A percentile compares a stretch with the other conserved stretches of the same genome.
phyloP scores from a whole-genome alignment of 768 basidiomycete species.

The Rhizopogon sp. region DNA sequence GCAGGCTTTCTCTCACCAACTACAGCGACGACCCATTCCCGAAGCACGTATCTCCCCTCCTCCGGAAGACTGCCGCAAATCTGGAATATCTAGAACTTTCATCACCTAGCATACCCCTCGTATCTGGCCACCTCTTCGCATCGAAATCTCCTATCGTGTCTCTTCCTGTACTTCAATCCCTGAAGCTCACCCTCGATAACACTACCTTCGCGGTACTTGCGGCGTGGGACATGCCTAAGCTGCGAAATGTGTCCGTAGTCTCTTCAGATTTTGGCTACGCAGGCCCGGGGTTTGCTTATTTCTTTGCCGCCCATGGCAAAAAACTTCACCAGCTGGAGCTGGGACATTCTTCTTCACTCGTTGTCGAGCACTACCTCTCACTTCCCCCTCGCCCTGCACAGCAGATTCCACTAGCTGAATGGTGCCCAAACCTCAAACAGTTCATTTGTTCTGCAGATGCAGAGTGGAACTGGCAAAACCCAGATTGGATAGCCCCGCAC shows the following conservation, averaged over 20 bases:
- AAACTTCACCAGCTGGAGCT: slow-evolving; percentile 64
- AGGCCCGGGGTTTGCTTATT: slow-evolving; percentile 56
- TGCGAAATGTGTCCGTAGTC: slow-evolving; percentile 62
- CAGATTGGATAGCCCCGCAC: slow-evolving; percentile 80
- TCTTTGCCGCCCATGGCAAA: slow-evolving; percentile 62
- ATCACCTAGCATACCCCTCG: slow-evolving; percentile 45
- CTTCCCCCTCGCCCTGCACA: slow-evolving; percentile 31
- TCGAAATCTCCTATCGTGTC: slow-evolving; percentile 21
- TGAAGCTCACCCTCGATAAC: slow-evolving; percentile 69
- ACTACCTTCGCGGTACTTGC: slow-evolving; percentile 64
- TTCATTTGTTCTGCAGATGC: slow-evolving; percentile 76
- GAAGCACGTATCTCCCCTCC: slow-evolving; percentile 48
- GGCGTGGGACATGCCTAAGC: slow-evolving; percentile 58
- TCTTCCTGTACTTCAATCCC: slow-evolving; percentile 60
- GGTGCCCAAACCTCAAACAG: slow-evolving; percentile 65
- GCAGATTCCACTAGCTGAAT: slow-evolving; percentile 50
- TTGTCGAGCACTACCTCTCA: slow-evolving; percentile 65
- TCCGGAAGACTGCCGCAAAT: slow-evolving; percentile 44
- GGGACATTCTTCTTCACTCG: slow-evolving; percentile 62
- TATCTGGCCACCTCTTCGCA: slow-evolving; percentile 24
- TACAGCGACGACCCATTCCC: slow-evolving; percentile 62
- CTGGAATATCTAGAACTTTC: slow-evolving; percentile 69
- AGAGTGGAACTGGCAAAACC: slow-evolving; percentile 76
- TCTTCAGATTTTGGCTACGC: slow-evolving; percentile 69
- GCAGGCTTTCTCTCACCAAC: slow-evolving; percentile 65